Conservation (phyloP, 139 green algal genomes). For the Coelastrella sp. region DNA sequence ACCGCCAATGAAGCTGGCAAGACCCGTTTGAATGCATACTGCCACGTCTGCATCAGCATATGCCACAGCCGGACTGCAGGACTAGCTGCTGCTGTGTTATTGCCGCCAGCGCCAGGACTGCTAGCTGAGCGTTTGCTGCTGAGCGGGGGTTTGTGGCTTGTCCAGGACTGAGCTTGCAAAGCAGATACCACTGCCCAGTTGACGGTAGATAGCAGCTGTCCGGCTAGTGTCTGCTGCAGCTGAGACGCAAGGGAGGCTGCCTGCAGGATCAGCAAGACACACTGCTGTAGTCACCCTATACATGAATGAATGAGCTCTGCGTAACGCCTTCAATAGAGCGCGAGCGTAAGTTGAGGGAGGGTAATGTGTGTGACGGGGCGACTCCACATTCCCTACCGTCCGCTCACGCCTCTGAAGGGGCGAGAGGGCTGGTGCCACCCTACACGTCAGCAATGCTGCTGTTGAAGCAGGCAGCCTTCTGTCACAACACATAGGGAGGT, state of each 20-base stretch:
- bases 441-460: no score
- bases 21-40: background rate
- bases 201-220: background rate
- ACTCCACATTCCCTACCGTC: no score
- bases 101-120: background rate
- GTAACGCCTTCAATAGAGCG: no score
- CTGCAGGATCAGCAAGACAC: background rate
- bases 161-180: background rate
- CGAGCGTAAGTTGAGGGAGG: no score
- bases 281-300: no score
- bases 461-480: no score
- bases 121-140: background rate
- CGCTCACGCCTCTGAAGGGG: no score
- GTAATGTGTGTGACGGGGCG: no score
- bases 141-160: background rate
- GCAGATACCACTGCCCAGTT: slow-evolving; percentile 6
- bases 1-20: background rate
- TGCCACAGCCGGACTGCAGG: slow-evolving; percentile 13
- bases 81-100: background rate
- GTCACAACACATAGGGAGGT: no score
- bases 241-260: background rate
- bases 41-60: slow-evolving; percentile 24
- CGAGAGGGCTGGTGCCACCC: no score
- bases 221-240: background rate
- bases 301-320: no score